Base-by-base conservation (phyloP, 2,329 filamentous ascomycete species). In the Clonostachys chloroleuca region DNA sequence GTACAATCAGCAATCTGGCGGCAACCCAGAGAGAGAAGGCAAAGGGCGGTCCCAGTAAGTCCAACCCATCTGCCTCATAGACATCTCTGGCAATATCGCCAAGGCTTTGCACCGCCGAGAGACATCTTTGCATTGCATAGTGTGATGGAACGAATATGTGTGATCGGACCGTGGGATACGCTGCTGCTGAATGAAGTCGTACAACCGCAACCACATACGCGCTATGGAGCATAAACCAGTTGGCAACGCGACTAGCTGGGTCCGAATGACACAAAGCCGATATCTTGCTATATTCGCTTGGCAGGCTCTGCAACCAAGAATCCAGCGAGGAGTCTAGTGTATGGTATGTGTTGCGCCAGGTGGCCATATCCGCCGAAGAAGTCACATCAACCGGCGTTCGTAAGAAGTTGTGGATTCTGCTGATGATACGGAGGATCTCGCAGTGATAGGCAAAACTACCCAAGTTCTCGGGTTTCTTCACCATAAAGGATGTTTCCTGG, bases 191-290 rank as follows among this genome's bases (percentile, higher is more conserved):
- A 48, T 73, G 69, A n/a, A 73, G 56, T 1, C 70, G 64, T 4
- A 73, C 68, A 6, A 70, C 69, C 4, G 67, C 62, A 0, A 67
- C 70, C 12, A 73, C 68, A 42, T 71, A 73, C 8, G 69, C 69
- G 51, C 69, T 70, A 24, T 73, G 69, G 9, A 73, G 56, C 66
- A 72, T 69, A 49, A 72, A 71, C 69, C 68, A 72, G 51, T 72
- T 72, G n/a, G 69, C 69, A 2, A 72, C 69, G 2, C 69, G 65
- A 45, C 68, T 71, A 3, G 68, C 69, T 4, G 69, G 69, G 16
- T 72, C 69, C 6, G 69, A 71, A 53, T 73, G 69, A 37, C 69
- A 73, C 12, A 73, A 56, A 2, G 69, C 67, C 8, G 67, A 71
- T 20, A 73, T 71, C n/a, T 66, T 66, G 58, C 67, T 65, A 48